Evolutionary conservation across 805 yeast genomes (phyloP), one percentile per base, ranked within the genome.

Genomic region (Yarrowia divulgata): DNA sequence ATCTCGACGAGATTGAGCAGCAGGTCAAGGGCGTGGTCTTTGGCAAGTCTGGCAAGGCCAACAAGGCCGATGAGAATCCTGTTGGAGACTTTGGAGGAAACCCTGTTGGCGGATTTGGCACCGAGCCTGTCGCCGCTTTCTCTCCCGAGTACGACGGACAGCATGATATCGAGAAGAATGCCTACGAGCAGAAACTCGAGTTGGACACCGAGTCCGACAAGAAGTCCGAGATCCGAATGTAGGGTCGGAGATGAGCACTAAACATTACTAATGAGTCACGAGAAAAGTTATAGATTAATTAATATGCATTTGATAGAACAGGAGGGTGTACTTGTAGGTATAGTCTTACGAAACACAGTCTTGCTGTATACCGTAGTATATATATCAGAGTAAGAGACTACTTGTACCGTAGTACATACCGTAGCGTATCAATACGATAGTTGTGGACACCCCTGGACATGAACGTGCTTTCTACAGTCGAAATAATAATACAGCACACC

Each of bases 1-100:
- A 68, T 9, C 68, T 70, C 19, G 70, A 67, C 37, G 67, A 58
- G 32, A 66, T 57, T 46, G 63, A 63, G 46, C 46, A 35, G 62
- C 58, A 37, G 43, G 66, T 60, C 42, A 43, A 45, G 52, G 66
- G 66, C 0, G 52, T 60, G 18, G 66, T 60, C 34, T 60, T 60
- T 45, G 66, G 66, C 66, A 60, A 60, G 52, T 43, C 52, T 13
- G 7, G 18, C 8, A 45, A 45, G 29, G 66, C 66, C 50, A 60
- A 45, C 52, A 12, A 45, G 34, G 40, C 42, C 8, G 52, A 34
- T 19, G 66, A 60, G 46, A 60, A 60, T 14, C 66, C 66, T 5
- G 66, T 60, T 32, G 66, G 66, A 6, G 52, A 43, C 42, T 60
- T 60, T 45, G 66, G 52, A n/a, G 66, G 66, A 1, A 60, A 60